phyloP scores from a whole-genome alignment of 2,329 filamentous ascomycete species.

The Niveomyces coronatus region DNA sequence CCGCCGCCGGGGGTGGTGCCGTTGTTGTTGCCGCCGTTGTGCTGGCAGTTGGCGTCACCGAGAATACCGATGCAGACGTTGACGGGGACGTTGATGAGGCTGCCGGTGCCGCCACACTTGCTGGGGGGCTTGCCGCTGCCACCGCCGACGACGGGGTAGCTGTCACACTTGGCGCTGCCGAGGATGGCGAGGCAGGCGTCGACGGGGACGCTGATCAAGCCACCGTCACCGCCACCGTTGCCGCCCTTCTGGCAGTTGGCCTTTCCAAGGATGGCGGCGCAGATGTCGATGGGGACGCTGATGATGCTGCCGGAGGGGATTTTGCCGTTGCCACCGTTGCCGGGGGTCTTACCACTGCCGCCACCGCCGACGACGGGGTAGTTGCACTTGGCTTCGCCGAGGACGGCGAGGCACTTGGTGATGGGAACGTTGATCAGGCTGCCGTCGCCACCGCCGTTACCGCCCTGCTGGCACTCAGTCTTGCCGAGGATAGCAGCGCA shows the following conservation, averaged over 20 bases:
- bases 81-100: conserved; percentile 10
- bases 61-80: conserved; percentile 1
- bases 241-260: conserved; percentile 2
- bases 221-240: conserved; percentile 2
- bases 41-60: conserved; percentile 1
- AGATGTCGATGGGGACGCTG: conserved; percentile 1
- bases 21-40: neutral
- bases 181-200: conserved; percentile 1
- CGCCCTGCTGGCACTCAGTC: conserved; percentile 1
- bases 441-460: neutral
- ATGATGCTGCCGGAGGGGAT: neutral
- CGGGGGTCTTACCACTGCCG: too few relatives aligned
- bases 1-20: neutral
- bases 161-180: neutral
- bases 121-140: too few relatives aligned
- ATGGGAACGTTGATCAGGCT: conserved; percentile 11
- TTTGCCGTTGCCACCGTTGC: conserved; percentile 4
- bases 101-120: conserved; percentile 8
- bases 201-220: conserved; percentile 10
- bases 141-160: too few relatives aligned
- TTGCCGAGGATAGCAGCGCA: neutral
- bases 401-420: neutral
- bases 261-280: neutral
- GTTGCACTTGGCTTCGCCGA: conserved; percentile 2
- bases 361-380: too few relatives aligned